Conservation (phyloP, 2,329 filamentous ascomycete genomes). For the Aureobasidium sp. region DNA sequence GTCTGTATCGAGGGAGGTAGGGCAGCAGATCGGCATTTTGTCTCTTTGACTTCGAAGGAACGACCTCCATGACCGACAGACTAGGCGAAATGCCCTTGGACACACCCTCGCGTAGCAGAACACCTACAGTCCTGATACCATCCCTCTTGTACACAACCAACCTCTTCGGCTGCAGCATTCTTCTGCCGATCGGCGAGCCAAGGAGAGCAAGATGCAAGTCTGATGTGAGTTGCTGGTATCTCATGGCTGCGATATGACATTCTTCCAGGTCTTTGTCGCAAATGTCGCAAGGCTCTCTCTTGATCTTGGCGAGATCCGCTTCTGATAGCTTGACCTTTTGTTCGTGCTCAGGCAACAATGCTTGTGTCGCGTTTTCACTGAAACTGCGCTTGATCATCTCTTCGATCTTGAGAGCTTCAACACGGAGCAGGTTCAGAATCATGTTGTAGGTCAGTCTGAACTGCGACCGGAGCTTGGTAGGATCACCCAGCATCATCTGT, state of each 20-base stretch:
- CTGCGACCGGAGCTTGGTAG: conserved; percentile 89
- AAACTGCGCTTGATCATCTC: conserved; percentile 99
- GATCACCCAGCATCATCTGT: conserved; percentile 92
- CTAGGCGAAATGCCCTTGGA: conserved; percentile 57
- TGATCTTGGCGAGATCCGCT: conserved; percentile 82
- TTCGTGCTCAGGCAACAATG: conserved; percentile 87
- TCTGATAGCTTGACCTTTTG: conserved; percentile 89
- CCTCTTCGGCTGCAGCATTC: conserved; percentile 66
- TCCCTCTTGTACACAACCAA: conserved; percentile 75
- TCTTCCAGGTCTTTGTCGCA: conserved; percentile 73
- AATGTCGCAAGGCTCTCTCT: conserved; percentile 69
- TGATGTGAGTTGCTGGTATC: conserved; percentile 67
- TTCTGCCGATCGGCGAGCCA: conserved; percentile 70
- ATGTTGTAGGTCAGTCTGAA: conserved; percentile 99
- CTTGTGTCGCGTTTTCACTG: conserved; percentile 94
- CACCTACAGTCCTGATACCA: conserved; percentile 70
- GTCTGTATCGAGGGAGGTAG: conserved; percentile 63
- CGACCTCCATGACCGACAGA: conserved; percentile 72
- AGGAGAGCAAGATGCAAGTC: conserved; percentile 71
- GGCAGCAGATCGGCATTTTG: conserved; percentile 80
- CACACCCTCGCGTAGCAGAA: conserved; percentile 68
- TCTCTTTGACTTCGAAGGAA: conserved; percentile 55
- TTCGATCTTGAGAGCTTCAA: conserved; percentile 95
- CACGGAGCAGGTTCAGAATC: conserved; percentile 90
- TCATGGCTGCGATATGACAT: conserved; percentile 74